These are phyloP conservation scores for Baeospora myosura DNA, from an alignment of 1,284 basidiomycete species.

Conservation along the genomic window DNA sequence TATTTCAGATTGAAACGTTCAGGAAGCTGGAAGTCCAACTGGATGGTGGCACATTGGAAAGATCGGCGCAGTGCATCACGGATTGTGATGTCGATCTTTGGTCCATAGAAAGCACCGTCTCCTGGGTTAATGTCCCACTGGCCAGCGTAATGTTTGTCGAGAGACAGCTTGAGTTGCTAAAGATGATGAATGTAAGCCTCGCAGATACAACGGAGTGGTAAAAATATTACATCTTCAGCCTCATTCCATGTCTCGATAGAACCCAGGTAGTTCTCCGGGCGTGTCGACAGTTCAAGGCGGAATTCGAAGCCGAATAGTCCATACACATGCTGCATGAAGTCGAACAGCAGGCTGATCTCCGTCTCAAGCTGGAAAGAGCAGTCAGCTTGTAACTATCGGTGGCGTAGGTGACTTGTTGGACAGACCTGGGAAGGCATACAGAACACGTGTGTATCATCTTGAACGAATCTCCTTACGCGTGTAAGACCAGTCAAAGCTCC, in stretches of 20 bases:
- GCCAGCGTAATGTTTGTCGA: slow-evolving; percentile 85
- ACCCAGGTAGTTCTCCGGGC: slow-evolving; percentile 93
- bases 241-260: slow-evolving; percentile 84
- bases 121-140: slow-evolving; percentile 94
- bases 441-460: slow-evolving; percentile 97
- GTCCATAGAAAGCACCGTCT: slow-evolving; percentile 96
- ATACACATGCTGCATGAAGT: slow-evolving; percentile 93
- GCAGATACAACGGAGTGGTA: not conserved
- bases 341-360: slow-evolving; percentile 84
- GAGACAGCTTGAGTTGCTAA: slow-evolving; percentile 78
- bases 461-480: slow-evolving; percentile 90
- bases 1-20: slow-evolving; percentile 95
- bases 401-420: slow-evolving; percentile 3
- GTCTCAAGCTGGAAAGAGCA: slow-evolving; percentile 61
- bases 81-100: slow-evolving; percentile 98
- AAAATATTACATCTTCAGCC: slow-evolving; percentile 65
- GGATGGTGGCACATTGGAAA: slow-evolving; percentile 98
- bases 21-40: slow-evolving; percentile 99
- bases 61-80: slow-evolving; percentile 87
- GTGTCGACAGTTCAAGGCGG: slow-evolving; percentile 90
- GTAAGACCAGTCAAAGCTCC: slow-evolving; percentile 93
- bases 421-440: slow-evolving; percentile 87
- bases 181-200: slow-evolving; percentile 9
- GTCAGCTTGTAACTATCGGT: not conserved
- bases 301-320: slow-evolving; percentile 98